Evolutionary conservation across 2,329 filamentous ascomycete species (phyloP).

Genomic region (Verticillium alfalfae): DNA sequence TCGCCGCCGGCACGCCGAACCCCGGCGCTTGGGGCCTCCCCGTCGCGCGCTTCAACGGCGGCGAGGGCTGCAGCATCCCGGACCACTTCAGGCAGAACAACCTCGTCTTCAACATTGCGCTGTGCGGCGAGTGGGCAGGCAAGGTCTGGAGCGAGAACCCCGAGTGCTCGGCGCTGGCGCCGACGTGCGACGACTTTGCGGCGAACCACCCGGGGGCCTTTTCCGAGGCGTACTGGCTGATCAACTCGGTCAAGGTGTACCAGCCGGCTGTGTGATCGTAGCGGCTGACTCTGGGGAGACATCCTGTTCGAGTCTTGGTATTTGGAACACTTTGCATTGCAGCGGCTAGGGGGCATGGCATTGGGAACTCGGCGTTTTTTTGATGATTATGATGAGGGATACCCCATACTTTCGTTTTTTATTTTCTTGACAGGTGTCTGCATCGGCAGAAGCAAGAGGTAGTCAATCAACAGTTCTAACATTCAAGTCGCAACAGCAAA

Average conservation of each 20-base stretch:
- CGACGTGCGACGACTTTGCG: conserved; percentile 69
- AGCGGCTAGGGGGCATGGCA: background rate
- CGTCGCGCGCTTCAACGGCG: conserved; percentile 60
- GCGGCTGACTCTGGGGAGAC: background rate
- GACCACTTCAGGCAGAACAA: conserved; percentile 65
- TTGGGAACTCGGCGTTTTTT: background rate
- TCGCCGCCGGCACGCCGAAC: conserved; percentile 53
- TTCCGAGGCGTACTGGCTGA: conserved; percentile 67
- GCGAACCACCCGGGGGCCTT: conserved; percentile 65
- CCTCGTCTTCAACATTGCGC: conserved; percentile 76
- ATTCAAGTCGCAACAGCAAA: no score
- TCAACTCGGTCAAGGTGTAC: conserved; percentile 68
- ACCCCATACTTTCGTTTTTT: background rate
- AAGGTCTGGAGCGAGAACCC: conserved; percentile 53
- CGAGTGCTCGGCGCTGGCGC: conserved; percentile 54
- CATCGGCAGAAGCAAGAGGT: background rate
- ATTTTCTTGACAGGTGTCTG: background rate
- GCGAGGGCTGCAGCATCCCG: conserved; percentile 65
- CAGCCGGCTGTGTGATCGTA: conserved; percentile 15
- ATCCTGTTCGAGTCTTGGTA: background rate
- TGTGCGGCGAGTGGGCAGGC: conserved; percentile 87
- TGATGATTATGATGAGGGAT: background rate
- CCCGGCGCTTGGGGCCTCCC: conserved; percentile 66
- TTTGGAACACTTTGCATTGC: background rate
- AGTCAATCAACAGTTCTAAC: background rate